Evolutionary conservation across 2,329 filamentous ascomycete genomes (phyloP), one percentile per base, ranked within the genome.

Genomic region (Beauveria pseudobassiana): DNA sequence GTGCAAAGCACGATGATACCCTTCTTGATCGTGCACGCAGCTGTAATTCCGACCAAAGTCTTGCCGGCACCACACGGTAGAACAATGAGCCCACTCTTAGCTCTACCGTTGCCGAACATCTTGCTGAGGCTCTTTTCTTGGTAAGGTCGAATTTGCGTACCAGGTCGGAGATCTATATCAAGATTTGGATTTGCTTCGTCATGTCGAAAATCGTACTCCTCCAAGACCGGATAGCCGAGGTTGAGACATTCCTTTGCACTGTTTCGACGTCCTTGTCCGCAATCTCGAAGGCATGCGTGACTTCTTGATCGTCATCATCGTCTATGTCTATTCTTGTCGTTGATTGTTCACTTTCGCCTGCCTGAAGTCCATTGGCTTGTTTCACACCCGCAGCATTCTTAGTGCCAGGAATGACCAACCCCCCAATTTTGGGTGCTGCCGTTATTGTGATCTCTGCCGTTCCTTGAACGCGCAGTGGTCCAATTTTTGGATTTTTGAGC

Each of bases 41-140:
- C 95, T 22, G 95, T 98, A 67, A 99, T 96, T n/a, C 95, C 95
- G 18, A 99, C 95, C 46, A 99, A 78, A 1, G 95, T 99, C 79
- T 99, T 99, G 63, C 95, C 95, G 20, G 95, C 95, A 67, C 95
- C 95, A 73, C 95, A 99, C 20, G 95, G 95, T 68, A 99, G 76
- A 61, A 99, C 95, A 63, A 99, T 99, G 67, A 99, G 96, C 62
- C 95, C 95, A 74, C 92, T 97, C 78, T 96, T 95, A 16, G 95
- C 95, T 75, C 95, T 88, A 55, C 93, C 93, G 71, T 99, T 99
- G 71, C 95, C 93, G 73, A 99, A 99, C 95, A 99, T 99, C 75
- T 99, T 99, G 78, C 91, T 96, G 10, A 99, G 80, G 66, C 92
- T 96, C 77, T 97, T 96, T 74, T 99, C 95, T 73, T 99, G 95